Percentiles rank a stretch among this genome's conserved stretches.
These are phyloP conservation scores for Beverwykella pulmonaria DNA, from an alignment of 495 filamentous ascomycete species.

Conservation along the genomic window DNA sequence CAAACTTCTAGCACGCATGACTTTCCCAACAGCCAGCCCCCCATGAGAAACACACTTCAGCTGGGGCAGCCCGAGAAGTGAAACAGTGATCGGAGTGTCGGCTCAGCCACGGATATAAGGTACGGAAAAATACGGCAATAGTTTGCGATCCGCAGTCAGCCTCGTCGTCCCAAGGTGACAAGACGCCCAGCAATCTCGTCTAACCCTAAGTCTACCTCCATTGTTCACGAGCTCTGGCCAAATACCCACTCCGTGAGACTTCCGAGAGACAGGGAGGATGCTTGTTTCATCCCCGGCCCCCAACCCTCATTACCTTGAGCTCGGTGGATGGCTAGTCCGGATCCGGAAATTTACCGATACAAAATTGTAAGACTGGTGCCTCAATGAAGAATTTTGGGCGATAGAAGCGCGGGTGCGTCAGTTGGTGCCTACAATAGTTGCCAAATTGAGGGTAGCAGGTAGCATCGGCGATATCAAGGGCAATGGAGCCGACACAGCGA, in stretches of 20 bases:
- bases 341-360: neutral
- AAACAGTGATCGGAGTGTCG: neutral
- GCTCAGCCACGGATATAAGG: neutral
- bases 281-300: neutral
- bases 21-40: neutral
- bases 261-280: neutral
- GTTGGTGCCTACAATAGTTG: neutral
- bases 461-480: neutral
- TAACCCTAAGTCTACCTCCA: neutral
- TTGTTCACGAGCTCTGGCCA: neutral
- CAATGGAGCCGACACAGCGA: neutral
- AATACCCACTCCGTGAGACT: neutral
- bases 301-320: neutral
- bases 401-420: neutral
- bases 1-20: neutral
- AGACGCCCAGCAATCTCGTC: neutral
- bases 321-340: neutral
- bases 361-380: neutral
- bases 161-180: neutral
- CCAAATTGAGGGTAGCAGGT: neutral
- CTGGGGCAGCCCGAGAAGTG: neutral
- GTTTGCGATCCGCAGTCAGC: conserved; percentile 1
- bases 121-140: neutral
- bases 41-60: neutral
- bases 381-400: neutral